phyloP scores from a whole-genome alignment of 257 asterid genomes.

The Solanum gandarillasii region DNA sequence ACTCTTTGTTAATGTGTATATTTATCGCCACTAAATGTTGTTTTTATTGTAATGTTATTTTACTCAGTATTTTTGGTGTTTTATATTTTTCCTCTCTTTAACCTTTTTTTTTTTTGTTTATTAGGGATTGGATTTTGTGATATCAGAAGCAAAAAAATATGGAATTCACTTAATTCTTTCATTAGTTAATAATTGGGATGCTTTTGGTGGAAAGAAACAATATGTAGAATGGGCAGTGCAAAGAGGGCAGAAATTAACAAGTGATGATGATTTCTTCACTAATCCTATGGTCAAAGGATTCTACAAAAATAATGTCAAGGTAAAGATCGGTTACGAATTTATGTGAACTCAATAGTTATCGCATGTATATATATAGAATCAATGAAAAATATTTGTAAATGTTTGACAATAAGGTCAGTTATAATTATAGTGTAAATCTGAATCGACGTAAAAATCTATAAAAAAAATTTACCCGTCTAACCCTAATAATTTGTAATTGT shows the following conservation, averaged over 20 bases:
- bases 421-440: neutral
- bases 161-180: constrained; percentile 14
- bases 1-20: no score
- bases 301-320: constrained; percentile 21
- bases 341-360: neutral
- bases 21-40: no score
- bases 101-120: neutral
- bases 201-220: constrained; percentile 22
- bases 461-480: neutral
- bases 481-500: neutral
- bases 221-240: constrained; percentile 17
- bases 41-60: no score
- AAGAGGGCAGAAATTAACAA: constrained; percentile 10
- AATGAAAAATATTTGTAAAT: no score
- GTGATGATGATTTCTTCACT: constrained; percentile 20
- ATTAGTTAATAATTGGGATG: constrained; percentile 18
- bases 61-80: no score
- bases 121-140: constrained; percentile 24
- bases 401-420: accelerated
- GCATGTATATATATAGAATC: no score
- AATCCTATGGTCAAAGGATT: constrained; percentile 6
- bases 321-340: neutral
- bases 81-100: neutral
- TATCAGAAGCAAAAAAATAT: constrained; percentile 16
- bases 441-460: no score